Base-by-base conservation (phyloP, 345 rosid genomes). In the Aquilaria yunnanensis region DNA sequence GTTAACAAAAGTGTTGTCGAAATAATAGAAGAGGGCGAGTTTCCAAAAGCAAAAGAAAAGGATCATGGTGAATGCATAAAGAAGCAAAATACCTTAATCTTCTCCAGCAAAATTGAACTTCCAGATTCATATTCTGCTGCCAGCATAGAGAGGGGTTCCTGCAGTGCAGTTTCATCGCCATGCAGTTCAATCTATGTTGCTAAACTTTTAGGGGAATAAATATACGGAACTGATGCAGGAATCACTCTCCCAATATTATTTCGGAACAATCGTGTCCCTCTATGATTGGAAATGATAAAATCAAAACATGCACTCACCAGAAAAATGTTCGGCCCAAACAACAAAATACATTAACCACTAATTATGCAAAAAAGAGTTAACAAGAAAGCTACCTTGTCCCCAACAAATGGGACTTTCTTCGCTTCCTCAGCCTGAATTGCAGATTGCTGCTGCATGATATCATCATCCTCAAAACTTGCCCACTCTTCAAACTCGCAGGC, bases 101-200 rank as follows among this genome's bases (percentile, higher is more conserved):
- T 94, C 83, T 90, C 89, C 49, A 88, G 78, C 78, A 94, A 76
- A 59, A 94, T 90, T 60, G 89, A 85, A 68, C 96, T 94, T 55
- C 96, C 96, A 14, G 90, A 80, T 74, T 88, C 78, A 61, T 90
- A 90, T 57, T 94, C 99, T 57, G 83, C 84, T n/a, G 89, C 83
- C 70, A 94, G 80, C 34, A 84, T 82, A 47, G 96, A 86, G 31
- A 90, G 81, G 48, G 97, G 90, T 72, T 94, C 97, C 99, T 93
- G 79, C 76, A 72, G 55, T 93, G 79, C 75, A 72, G 55, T 68
- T 12, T 16, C 71, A 56, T 57, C 62, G 34, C 54, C 11, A 23
- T 67, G 65, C 66, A 12, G 57, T 61, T 4, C 51, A 37, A 5
- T 23, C 23, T 23, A 23, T 23, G 23, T 23, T 23, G 23, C 23